These are phyloP conservation scores for Cyamopsis tetragonoloba DNA, from an alignment of 306 rosid genomes.

Conservation along the genomic window DNA sequence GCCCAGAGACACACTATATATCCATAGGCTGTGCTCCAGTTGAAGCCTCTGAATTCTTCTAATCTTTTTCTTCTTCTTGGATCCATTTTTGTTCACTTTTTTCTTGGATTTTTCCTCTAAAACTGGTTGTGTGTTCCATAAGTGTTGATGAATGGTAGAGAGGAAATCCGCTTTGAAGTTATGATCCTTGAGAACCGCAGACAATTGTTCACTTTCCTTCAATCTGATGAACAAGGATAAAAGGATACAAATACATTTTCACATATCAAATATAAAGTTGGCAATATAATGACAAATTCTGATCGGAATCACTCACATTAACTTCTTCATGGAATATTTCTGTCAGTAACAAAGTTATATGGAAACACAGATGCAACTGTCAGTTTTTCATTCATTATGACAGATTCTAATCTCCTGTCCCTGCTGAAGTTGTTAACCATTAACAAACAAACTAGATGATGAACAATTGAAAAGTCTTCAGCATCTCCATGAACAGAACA, in stretches of 20 bases:
- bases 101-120: conserved; percentile 55
- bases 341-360: neutral
- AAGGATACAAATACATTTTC: conserved; percentile 9
- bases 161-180: conserved; percentile 53
- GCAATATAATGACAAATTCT: conserved; percentile 10
- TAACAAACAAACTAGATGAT: neutral
- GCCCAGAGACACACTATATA: conserved; percentile 28
- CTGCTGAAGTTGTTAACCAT: too few species aligned
- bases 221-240: conserved; percentile 44
- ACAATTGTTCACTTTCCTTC: conserved; percentile 58
- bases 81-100: conserved; percentile 55
- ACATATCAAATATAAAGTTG: conserved; percentile 7
- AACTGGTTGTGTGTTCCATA: conserved; percentile 58
- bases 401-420: too few species aligned
- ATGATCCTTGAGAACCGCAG: conserved; percentile 50
- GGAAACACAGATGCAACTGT: neutral
- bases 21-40: conserved; percentile 51
- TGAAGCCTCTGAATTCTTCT: conserved; percentile 49
- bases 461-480: too few species aligned
- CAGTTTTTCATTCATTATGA: neutral
- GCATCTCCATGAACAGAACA: neutral
- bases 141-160: conserved; percentile 50
- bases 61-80: conserved; percentile 65
- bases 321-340: conserved; percentile 36
- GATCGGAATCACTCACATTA: conserved; percentile 47